A percentile compares a stretch with the other conserved stretches of the same genome.
Evolutionary conservation across 2,329 filamentous ascomycete species (phyloP).

Genomic region (Fusarium camptoceras): DNA sequence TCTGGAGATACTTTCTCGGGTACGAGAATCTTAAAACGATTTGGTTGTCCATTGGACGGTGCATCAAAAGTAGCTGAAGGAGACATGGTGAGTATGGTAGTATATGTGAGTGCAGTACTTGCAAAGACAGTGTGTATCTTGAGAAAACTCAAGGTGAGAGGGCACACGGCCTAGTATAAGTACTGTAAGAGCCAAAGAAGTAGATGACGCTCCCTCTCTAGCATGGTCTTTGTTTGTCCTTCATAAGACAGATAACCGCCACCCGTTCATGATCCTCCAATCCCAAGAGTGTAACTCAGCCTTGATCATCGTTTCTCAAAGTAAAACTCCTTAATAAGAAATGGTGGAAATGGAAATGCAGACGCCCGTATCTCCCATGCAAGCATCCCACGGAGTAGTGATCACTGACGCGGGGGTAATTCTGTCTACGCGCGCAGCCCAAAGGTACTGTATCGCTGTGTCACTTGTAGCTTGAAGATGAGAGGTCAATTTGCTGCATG

Average conservation of each 20-base stretch:
- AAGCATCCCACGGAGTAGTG: slow-evolving; percentile 25
- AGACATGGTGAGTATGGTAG: slow-evolving; percentile 41
- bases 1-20: slow-evolving; percentile 86
- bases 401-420: slow-evolving; percentile 28
- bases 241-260: slow-evolving; percentile 30
- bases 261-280: slow-evolving; percentile 30
- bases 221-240: slow-evolving; percentile 21
- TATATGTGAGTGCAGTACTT: slow-evolving; percentile 22
- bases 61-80: slow-evolving; percentile 45
- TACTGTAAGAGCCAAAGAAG: slow-evolving; percentile 14
- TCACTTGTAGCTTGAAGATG: background rate
- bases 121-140: slow-evolving; percentile 21
- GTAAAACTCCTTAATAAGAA: slow-evolving; percentile 36
- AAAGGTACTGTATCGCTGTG: background rate
- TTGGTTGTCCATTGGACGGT: slow-evolving; percentile 17
- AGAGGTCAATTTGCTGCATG: background rate
- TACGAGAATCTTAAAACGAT: slow-evolving; percentile 69
- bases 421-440: slow-evolving; percentile 6
- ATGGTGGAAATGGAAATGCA: slow-evolving; percentile 17
- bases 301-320: slow-evolving; percentile 32
- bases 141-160: slow-evolving; percentile 13
- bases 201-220: slow-evolving; percentile 35
- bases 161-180: slow-evolving; percentile 29
- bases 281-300: slow-evolving; percentile 24
- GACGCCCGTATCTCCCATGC: slow-evolving; percentile 24